Base-by-base conservation (phyloP, 1,284 basidiomycete species). In the Naganishia sp. region DNA sequence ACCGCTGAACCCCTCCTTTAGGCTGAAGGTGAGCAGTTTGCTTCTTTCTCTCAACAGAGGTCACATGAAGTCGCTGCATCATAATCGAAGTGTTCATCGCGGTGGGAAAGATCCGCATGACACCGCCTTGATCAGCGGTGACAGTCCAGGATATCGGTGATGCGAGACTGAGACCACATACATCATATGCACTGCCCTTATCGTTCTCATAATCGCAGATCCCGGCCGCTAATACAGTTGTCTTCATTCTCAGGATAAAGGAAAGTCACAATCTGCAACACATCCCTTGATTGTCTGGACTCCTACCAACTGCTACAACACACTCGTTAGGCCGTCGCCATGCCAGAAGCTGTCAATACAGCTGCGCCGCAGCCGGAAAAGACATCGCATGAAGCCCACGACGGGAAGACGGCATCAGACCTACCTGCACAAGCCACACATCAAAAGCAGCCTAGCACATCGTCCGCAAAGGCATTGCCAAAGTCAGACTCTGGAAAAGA, bases 321-420 rank as follows among this genome's bases (percentile, higher is more conserved):
- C 44, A 31, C 9, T 42, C 23, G 25, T 6, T 31, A 11, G 31
- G 6, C 36, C 18, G 7, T 11, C 25, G 44, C 36, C 23, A 61
- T 61, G 59, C 50, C 59, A 21, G 48, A 61, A 50, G 48, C 49
- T 21, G 25, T 50, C n/a, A 48, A 61, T 18, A 23, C 48, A 13
- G 23, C 33, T 13, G 48, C 25, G 11, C 4, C 9, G 6, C 59
- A 39, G 36, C 21, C 28, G 11, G 48, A 23, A 6, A 61, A 61
- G 31, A 46, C 39, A 31, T 46, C 36, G 7, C 36, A 39, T 9
- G 36, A 61, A 43, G 28, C 28, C 23, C 48, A 43, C 21, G 23
- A 49, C 18, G 28, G 31, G n/a, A 50, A 61, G 36, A 61, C 43
- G 23, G 36, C 31, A 21, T 39, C 25, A 52, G 59, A 49, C 0